These are phyloP conservation scores for Chimonanthus salicifolius DNA, from an alignment of 164 flowering plant genomes.

Conservation along the genomic window DNA sequence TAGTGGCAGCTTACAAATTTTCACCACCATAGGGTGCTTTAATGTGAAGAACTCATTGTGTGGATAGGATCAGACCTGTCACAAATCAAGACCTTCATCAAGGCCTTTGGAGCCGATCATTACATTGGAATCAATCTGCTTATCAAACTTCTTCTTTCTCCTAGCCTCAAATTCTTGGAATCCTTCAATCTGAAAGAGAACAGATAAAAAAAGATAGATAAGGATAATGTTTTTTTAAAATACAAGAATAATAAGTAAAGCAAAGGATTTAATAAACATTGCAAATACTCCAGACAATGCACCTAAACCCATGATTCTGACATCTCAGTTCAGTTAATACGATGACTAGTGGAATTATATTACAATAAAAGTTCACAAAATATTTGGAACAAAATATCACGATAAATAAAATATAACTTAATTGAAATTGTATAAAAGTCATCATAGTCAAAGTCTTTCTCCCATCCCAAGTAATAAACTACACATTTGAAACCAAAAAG, in stretches of 20 bases:
- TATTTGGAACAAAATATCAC: neutral
- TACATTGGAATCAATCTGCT: conserved; percentile 96
- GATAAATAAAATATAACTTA: too few species aligned
- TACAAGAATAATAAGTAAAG: neutral
- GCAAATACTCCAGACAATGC: neutral
- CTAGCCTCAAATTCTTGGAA: conserved; percentile 87
- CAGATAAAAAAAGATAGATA: neutral
- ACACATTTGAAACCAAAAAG: neutral
- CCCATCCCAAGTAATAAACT: too few species aligned
- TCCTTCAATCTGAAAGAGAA: conserved; percentile 72
- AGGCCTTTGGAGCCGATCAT: conserved; percentile 92
- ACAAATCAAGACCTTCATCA: conserved; percentile 89
- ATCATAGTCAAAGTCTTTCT: too few species aligned
- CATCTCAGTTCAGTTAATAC: neutral
- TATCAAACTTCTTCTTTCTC: conserved; percentile 91
- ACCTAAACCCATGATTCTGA: neutral
- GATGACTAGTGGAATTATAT: too few species aligned
- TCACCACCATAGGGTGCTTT: neutral
- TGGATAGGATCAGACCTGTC: conserved; percentile 12
- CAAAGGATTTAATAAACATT: neutral
- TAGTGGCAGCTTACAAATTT: neutral
- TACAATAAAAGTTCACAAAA: too few species aligned
- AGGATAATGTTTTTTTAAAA: neutral
- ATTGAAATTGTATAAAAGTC: too few species aligned
- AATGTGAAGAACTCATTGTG: neutral